Evolutionary conservation across 257 asterid genomes (phyloP).

Genomic region (Datura wrightii): DNA sequence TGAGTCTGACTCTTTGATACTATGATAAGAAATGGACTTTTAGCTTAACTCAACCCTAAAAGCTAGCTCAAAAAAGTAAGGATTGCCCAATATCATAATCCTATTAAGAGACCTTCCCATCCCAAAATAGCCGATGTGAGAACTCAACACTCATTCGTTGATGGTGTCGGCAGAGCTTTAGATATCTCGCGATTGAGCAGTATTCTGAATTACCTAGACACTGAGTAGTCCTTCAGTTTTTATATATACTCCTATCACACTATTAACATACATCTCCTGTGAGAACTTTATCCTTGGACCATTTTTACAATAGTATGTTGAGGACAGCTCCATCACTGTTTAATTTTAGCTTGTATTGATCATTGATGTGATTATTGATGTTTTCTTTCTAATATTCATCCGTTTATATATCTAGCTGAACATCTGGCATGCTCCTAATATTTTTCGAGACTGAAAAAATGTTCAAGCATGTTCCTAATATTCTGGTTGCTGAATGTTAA

Average conservation of each 20-base stretch:
- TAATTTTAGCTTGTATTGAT: background rate
- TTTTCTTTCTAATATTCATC: background rate
- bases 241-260: background rate
- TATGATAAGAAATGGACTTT: background rate
- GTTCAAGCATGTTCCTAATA: slow-evolving; percentile 6
- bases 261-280: background rate
- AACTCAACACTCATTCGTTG: slow-evolving; percentile 14
- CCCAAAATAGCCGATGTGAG: background rate
- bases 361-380: background rate
- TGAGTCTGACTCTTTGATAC: background rate
- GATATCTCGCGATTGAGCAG: background rate
- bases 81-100: background rate
- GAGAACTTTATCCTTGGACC: background rate
- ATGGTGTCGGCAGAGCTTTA: background rate
- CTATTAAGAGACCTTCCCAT: slow-evolving; percentile 6
- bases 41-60: background rate
- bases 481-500: background rate
- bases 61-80: background rate
- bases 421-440: background rate
- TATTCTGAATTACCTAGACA: slow-evolving; percentile 12
- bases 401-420: background rate
- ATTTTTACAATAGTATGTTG: background rate
- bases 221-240: background rate
- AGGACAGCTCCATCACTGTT: background rate
- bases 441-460: background rate